Evolutionary conservation across 2,329 filamentous ascomycete genomes (phyloP), one percentile per base, ranked within the genome.

Genomic region (Cercospora zeina): DNA sequence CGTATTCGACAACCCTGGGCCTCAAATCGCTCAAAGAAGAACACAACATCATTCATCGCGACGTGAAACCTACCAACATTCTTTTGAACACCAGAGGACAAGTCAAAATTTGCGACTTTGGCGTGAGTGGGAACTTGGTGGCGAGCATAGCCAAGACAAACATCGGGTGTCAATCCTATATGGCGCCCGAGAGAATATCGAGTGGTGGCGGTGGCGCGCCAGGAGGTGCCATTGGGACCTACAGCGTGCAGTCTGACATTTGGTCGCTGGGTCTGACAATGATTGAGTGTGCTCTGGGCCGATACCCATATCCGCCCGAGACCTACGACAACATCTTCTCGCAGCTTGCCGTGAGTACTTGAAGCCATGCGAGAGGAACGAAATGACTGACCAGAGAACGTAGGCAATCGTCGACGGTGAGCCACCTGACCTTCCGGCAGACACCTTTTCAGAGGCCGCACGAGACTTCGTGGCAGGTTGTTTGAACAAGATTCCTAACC

Each of bases 21-120:
- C 81, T 99, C 65, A 97, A 96, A 79, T 87, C 88, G 19, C 79
- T 99, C 64, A 99, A 99, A 76, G 95, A 99, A 65, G 92, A 97
- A 65, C 95, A 99, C 80, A 97, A 96, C 78, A 99, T 99, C 77
- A 99, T 99, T 68, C 95, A 99, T 75, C 89, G 95, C 67, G 95
- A 99, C 73, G 95, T 99, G 67, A 99, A 99, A 77, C 95, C 95
- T 1, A 99, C 95, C n/a, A 99, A 99, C 72, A 97, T 99, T 63
- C 82, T 99, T 1, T 87, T 91, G 75, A 99, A 97, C 77, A 90
- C 88, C 1, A 84, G 84, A 45, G 95, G 95, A 1, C 92, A 97
- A 73, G 84, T 97, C 80, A 99, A 99, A 79, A 96, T 99, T 62
- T 99, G 95, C 77, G 95, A 99, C 77, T 99, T 99, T 75, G 95